Conservation (phyloP, 805 yeast genomes). For the Ogataea thermomethanolica region DNA sequence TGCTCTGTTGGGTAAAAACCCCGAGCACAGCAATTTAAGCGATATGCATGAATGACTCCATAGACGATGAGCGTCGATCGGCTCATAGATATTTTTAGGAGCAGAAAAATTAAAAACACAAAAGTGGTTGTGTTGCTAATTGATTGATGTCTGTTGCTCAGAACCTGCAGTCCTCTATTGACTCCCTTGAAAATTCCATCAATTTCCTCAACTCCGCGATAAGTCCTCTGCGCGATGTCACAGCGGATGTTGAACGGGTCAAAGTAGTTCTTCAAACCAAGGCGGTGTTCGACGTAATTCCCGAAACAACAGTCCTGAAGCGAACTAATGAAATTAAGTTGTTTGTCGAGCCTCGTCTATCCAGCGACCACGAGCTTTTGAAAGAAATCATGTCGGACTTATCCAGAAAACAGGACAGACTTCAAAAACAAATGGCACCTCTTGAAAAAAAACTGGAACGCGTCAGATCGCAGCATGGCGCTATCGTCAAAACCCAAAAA, state of each 20-base stretch:
- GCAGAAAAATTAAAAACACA: neutral
- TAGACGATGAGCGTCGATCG: slow-evolving; percentile 2
- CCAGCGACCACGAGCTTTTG: slow-evolving; percentile 30
- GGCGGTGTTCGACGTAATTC: slow-evolving; percentile 48
- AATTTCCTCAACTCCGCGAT: slow-evolving; percentile 15
- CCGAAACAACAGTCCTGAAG: slow-evolving; percentile 43
- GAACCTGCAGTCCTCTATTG: slow-evolving; percentile 18
- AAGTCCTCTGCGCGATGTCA: slow-evolving; percentile 26
- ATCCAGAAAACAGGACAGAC: slow-evolving; percentile 37
- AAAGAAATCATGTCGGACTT: slow-evolving; percentile 30
- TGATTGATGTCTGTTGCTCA: slow-evolving; percentile 8
- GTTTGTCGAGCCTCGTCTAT: slow-evolving; percentile 42
- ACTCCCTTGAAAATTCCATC: slow-evolving; percentile 18
- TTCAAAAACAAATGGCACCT: slow-evolving; percentile 22
- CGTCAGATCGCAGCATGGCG: slow-evolving; percentile 43
- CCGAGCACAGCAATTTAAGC: neutral
- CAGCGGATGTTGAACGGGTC: slow-evolving; percentile 38
- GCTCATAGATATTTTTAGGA: neutral
- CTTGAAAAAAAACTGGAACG: slow-evolving; percentile 27
- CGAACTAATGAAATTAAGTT: slow-evolving; percentile 37
- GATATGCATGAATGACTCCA: neutral
- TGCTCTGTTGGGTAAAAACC: neutral
- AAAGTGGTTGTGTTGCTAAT: neutral
- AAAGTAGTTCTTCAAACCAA: slow-evolving; percentile 40
- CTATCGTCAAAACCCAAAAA: slow-evolving; percentile 31